These are phyloP conservation scores for Leishmania turanica DNA, from an alignment of 208 protist species.

Conservation along the genomic window DNA sequence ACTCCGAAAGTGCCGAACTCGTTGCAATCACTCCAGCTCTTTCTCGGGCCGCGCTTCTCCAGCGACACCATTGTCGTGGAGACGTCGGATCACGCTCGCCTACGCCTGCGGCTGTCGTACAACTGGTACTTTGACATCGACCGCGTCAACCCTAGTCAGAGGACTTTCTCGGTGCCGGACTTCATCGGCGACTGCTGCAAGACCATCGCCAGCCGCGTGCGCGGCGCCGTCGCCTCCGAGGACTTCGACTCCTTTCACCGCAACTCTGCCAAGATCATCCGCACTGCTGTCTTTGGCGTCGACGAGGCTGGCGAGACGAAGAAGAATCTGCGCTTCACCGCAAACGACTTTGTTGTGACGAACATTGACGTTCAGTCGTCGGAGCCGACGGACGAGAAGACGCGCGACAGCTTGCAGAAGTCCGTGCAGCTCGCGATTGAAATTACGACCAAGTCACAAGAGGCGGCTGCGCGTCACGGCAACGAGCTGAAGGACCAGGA, in stretches of 20 bases:
- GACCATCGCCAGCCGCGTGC: conserved; percentile 95
- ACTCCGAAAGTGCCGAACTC: conserved; percentile 94
- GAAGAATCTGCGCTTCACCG: conserved; percentile 80
- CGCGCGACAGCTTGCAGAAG: conserved; percentile 95
- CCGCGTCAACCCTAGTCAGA: conserved; percentile 37
- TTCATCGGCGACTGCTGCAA: conserved; percentile 98
- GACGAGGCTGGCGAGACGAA: conserved; percentile 55
- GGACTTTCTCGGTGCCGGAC: conserved; percentile 92
- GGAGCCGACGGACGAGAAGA: conserved; percentile 94
- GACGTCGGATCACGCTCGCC: conserved; percentile 96
- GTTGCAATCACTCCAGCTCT: conserved; percentile 93
- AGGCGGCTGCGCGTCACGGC: conserved; percentile 92
- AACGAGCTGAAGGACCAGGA: conserved; percentile 93
- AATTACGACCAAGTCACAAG: conserved; percentile 98
- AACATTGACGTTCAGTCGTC: conserved; percentile 96
- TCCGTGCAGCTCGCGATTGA: conserved; percentile 98
- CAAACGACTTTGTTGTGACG: conserved; percentile 94
- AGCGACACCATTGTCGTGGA: conserved; percentile 95
- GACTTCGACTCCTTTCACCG: conserved; percentile 98
- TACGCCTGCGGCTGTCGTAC: conserved; percentile 95
- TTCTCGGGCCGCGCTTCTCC: conserved; percentile 95
- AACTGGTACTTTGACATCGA: conserved; percentile 97
- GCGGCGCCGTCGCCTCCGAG: conserved; percentile 92
- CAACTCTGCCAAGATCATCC: conserved; percentile 96
- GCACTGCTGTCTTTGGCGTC: conserved; percentile 93